Conservation (phyloP, 495 filamentous ascomycete genomes). For the Bacidia rubella region DNA sequence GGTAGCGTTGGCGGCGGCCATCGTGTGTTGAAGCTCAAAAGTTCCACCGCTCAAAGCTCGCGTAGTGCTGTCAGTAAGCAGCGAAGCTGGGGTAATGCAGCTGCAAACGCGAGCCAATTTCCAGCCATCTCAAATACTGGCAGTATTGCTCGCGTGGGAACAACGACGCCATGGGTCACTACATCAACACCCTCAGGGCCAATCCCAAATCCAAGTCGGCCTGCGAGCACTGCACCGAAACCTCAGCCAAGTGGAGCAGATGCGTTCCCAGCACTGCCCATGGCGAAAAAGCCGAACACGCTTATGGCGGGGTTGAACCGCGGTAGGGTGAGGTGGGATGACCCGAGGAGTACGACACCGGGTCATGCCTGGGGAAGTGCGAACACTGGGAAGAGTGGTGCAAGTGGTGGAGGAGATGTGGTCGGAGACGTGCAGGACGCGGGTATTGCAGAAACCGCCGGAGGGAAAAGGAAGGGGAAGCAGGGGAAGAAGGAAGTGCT, state of each 20-base stretch:
- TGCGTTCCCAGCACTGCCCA: slow-evolving; percentile 71
- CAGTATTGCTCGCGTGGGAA: slow-evolving; percentile 21
- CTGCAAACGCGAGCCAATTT: slow-evolving; percentile 30
- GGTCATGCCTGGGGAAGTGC: slow-evolving; percentile 34
- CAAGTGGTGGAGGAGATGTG: slow-evolving; percentile 8
- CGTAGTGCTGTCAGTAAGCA: slow-evolving; percentile 42
- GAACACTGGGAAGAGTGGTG: slow-evolving; percentile 9
- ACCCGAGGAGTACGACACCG: slow-evolving; percentile 25
- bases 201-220: slow-evolving; percentile 17
- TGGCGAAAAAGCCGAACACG: slow-evolving; percentile 62
- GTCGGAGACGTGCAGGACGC: slow-evolving; percentile 18
- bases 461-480: slow-evolving; percentile 59
- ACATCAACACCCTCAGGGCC: slow-evolving; percentile 15
- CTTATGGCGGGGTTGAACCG: slow-evolving; percentile 68
- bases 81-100: slow-evolving; percentile 33
- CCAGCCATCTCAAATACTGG: slow-evolving; percentile 25
- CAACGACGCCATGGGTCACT: slow-evolving; percentile 35
- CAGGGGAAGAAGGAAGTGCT: slow-evolving; percentile 73
- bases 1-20: slow-evolving; percentile 35
- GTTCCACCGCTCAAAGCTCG: slow-evolving; percentile 60
- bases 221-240: slow-evolving; percentile 19
- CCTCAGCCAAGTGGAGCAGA: slow-evolving; percentile 29
- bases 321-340: slow-evolving; percentile 56
- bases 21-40: slow-evolving; percentile 61
- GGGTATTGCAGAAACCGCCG: too few relatives aligned